These are phyloP conservation scores for Pythium periplocum DNA, from an alignment of 352 stramenopile species.

Conservation along the genomic window DNA sequence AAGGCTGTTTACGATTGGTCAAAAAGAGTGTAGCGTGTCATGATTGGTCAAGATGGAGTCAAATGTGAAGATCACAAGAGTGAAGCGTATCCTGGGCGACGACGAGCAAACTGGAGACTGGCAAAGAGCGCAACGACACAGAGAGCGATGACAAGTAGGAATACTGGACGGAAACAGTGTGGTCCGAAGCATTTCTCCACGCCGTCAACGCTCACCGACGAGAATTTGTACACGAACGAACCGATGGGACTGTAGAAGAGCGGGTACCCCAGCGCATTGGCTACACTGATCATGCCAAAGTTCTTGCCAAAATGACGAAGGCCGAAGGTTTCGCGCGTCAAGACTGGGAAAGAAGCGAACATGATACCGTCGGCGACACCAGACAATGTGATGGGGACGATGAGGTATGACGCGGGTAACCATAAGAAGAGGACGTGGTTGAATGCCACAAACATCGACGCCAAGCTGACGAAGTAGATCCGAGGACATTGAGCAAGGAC, in stretches of 20 bases:
- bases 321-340: slow-evolving; percentile 70
- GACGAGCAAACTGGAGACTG: slow-evolving; percentile 45
- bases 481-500: slow-evolving; percentile 42
- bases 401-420: slow-evolving; percentile 31
- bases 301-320: slow-evolving; percentile 72
- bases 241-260: slow-evolving; percentile 66
- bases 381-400: slow-evolving; percentile 51
- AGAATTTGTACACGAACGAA: slow-evolving; percentile 50
- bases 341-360: slow-evolving; percentile 62
- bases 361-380: slow-evolving; percentile 68
- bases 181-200: slow-evolving; percentile 47
- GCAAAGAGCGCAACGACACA: slow-evolving; percentile 43
- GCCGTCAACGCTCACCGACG: slow-evolving; percentile 26
- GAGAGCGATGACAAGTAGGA: slow-evolving; percentile 46
- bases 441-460: slow-evolving; percentile 47
- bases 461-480: slow-evolving; percentile 53
- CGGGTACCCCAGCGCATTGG: slow-evolving; percentile 68
- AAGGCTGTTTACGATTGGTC: too few relatives aligned
- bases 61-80: background rate
- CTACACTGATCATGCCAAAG: slow-evolving; percentile 68
- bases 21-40: background rate
- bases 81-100: slow-evolving; percentile 23
- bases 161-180: slow-evolving; percentile 60
- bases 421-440: slow-evolving; percentile 58
- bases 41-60: background rate